Percentiles rank a stretch among this genome's conserved stretches.
These are phyloP conservation scores for Amanita pallidorosea DNA, from an alignment of 768 basidiomycete species.

Conservation along the genomic window DNA sequence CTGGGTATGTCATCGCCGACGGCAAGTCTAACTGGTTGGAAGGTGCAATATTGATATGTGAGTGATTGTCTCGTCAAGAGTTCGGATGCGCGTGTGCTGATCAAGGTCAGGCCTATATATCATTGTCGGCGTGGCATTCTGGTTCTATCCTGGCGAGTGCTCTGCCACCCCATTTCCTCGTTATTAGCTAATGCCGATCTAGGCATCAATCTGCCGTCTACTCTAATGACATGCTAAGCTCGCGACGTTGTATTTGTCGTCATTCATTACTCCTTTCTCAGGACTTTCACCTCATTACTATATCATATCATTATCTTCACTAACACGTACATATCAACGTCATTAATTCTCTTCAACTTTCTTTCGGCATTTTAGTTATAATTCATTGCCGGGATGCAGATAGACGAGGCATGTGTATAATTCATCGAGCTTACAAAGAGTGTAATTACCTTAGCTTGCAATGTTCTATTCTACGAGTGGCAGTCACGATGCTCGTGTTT, in stretches of 20 bases:
- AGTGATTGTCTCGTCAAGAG: constrained; percentile 11
- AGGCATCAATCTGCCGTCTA: not conserved
- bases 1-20: constrained; percentile 79
- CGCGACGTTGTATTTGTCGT: not conserved
- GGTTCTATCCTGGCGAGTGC: constrained; percentile 47
- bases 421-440: too few species aligned
- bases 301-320: not conserved
- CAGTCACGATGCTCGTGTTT: not conserved
- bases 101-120: constrained; percentile 45
- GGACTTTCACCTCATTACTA: not conserved
- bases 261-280: not conserved
- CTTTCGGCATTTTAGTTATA: not conserved
- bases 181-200: not conserved
- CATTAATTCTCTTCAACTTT: not conserved
- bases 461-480: too few species aligned
- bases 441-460: too few species aligned
- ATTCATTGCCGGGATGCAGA: too few species aligned
- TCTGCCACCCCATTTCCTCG: not conserved
- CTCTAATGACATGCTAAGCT: not conserved
- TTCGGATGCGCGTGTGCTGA: not conserved
- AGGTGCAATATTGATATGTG: constrained; percentile 67
- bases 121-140: constrained; percentile 65
- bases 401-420: too few species aligned
- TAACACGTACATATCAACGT: not conserved
- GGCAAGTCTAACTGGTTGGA: constrained; percentile 92